Base-by-base conservation (phyloP, 306 rosid species). In the Rubus idaeus region DNA sequence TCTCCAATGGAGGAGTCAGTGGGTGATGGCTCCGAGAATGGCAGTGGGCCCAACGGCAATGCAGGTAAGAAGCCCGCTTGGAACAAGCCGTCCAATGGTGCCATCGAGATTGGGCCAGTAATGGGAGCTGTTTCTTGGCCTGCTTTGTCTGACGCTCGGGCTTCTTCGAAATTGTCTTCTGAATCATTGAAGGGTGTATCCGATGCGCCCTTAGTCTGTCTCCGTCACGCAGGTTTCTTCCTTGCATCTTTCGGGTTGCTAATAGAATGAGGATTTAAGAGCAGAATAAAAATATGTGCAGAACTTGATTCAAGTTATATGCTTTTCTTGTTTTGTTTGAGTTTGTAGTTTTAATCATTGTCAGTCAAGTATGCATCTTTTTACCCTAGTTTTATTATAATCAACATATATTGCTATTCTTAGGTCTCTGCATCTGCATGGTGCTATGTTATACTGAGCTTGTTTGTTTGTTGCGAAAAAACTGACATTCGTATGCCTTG, bases 101-200 rank as follows among this genome's bases (percentile, higher is more conserved):
- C 80, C 1, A 77, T 75, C 5, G 95, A 88, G 79, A 81, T 75
- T 81, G 90, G 80, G 52, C 87, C 89, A 10, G 96, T 90, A 67
- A 89, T 92, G 86, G 96, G 90, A 44, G 87, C 86, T 9, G 88
- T 68, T 10, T 88, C 95, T 16, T 94, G 95, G 96, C 97, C 96
- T 0, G 86, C 93, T 40, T 58, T 90, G 64, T 85, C 94, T 9
- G 91, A 86, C 81, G 83, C 91, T 6, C 82, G 83, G 82, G 86
- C 84, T 77, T 53, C 46, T 5, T 39, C 85, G 0, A 91, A 90
- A 82, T 81, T 84, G 52, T 77, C 91, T 7, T 60, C 87, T 6
- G 98, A 90, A 44, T 74, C 90, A 2, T 61, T 86, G 10, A 87
- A 86, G 89, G 85, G 82, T 64, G 81, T 85, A 84, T 71, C 87